These are phyloP conservation scores for Adenanthera pavonina DNA, from an alignment of 306 rosid species.

Conservation along the genomic window DNA sequence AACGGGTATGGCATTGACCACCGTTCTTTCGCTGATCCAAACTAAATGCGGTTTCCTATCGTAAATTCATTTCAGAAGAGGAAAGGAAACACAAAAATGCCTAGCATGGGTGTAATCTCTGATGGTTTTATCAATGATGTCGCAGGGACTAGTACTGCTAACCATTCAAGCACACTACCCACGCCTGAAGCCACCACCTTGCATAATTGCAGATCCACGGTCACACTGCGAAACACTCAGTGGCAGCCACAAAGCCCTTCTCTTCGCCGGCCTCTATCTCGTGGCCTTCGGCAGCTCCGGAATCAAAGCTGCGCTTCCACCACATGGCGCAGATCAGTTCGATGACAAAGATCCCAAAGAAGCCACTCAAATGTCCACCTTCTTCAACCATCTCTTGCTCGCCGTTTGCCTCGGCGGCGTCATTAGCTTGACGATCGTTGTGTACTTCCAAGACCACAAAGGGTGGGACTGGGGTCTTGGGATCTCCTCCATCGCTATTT, in stretches of 20 bases:
- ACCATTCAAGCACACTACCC: conserved; percentile 78
- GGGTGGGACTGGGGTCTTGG: conserved; percentile 98
- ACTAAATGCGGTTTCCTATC: too few relatives aligned
- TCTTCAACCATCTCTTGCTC: conserved; percentile 71
- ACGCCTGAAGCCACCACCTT: conserved; percentile 63
- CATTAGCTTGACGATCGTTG: conserved; percentile 70
- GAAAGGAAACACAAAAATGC: not conserved
- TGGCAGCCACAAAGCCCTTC: conserved; percentile 58
- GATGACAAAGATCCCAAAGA: conserved; percentile 81
- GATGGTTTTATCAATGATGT: not conserved
- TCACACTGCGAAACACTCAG: conserved; percentile 53
- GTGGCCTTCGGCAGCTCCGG: conserved; percentile 74
- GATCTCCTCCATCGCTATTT: conserved; percentile 58
- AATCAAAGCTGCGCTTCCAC: conserved; percentile 74
- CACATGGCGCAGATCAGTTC: conserved; percentile 95
- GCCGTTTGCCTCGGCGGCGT: conserved; percentile 75
- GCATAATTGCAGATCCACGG: conserved; percentile 47
- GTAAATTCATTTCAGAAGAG: not conserved
- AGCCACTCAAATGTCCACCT: conserved; percentile 70
- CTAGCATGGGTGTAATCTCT: not conserved
- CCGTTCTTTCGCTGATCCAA: too few relatives aligned
- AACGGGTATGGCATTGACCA: too few relatives aligned
- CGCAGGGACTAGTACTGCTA: conserved; percentile 70
- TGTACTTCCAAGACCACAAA: conserved; percentile 73
- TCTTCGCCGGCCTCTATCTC: conserved; percentile 67